Evolutionary conservation across 1,284 basidiomycete species (phyloP).

Genomic region (Malassezia psittaci): DNA sequence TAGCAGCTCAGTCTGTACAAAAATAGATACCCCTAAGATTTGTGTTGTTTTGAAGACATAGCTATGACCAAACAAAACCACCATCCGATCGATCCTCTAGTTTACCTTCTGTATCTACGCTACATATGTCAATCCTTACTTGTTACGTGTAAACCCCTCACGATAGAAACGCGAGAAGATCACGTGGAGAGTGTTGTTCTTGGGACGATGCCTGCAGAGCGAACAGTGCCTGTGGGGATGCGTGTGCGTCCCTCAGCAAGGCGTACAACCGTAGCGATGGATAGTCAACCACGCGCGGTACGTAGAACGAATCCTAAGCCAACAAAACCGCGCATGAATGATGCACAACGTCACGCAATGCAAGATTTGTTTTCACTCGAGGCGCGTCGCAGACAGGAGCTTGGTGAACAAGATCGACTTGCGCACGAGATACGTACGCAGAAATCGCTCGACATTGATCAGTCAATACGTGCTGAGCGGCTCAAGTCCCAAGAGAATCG

Average conservation of each 20-base stretch:
- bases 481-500: constrained; percentile 26
- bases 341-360: constrained; percentile 16
- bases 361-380: constrained; percentile 37
- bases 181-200: constrained; percentile 15
- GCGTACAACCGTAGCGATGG: background rate
- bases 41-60: background rate
- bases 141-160: no score
- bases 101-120: no score
- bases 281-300: background rate
- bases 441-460: constrained; percentile 26
- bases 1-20: background rate
- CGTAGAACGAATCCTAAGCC: no score
- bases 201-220: background rate
- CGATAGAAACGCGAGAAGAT: background rate
- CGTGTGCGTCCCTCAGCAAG: background rate
- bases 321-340: background rate
- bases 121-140: no score
- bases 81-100: no score
- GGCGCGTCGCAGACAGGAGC: constrained; percentile 27
- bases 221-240: background rate
- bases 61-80: no score
- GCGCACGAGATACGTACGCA: constrained; percentile 29
- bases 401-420: constrained; percentile 24
- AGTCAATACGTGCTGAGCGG: constrained; percentile 30
- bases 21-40: background rate